Evolutionary conservation across 306 rosid genomes (phyloP).

Genomic region (Cucumis melo): DNA sequence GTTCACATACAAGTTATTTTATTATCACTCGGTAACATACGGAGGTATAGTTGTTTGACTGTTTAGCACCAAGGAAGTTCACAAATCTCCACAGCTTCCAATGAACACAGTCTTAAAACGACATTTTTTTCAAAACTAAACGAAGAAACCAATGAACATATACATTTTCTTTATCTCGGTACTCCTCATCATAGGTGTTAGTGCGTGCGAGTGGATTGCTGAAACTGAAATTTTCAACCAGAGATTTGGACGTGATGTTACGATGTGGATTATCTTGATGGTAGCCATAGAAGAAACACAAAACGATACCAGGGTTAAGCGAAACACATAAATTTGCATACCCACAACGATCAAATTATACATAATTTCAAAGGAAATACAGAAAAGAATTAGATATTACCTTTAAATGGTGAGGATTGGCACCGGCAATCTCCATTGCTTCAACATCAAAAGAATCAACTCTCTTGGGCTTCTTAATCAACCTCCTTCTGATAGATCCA

Average conservation of each 20-base stretch:
- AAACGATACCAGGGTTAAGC: neutral
- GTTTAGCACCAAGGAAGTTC: neutral
- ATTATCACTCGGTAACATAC: neutral
- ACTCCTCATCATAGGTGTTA: neutral
- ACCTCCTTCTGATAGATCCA: conserved; percentile 68
- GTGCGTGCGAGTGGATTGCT: neutral
- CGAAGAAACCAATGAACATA: too few species aligned
- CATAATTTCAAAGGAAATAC: neutral
- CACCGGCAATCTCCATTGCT: conserved; percentile 75
- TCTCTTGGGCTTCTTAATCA: conserved; percentile 65
- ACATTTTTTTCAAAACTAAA: neutral
- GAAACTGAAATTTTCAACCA: neutral
- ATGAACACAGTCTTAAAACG: neutral
- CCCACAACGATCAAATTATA: neutral
- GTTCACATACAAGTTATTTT: neutral
- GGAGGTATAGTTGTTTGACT: neutral
- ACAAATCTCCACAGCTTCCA: neutral
- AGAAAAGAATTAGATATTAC: conserved; percentile 14
- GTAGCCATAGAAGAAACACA: neutral
- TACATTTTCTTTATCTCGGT: neutral
- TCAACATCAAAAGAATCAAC: conserved; percentile 87
- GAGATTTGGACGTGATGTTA: neutral
- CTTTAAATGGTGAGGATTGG: conserved; percentile 31
- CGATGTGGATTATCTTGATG: neutral
- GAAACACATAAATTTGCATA: neutral